Base-by-base conservation (phyloP, 106 monocot genomes). In the Acanthochlamys bracteata region DNA sequence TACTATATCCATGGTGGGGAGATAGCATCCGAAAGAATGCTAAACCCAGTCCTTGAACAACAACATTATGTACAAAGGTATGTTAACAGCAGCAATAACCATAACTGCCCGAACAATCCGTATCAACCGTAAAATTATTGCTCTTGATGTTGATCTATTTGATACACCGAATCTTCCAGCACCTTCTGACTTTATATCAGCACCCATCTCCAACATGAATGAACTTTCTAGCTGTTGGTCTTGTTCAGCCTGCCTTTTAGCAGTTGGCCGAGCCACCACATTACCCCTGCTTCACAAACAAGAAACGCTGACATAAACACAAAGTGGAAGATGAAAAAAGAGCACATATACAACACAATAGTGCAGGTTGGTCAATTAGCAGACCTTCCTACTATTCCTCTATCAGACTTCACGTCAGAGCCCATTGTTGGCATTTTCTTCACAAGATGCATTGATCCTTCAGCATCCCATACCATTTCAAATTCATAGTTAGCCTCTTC, bases 381-480 rank as follows among this genome's bases (percentile, higher is more conserved):
- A 66, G 27, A 98, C 91, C 95, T 87, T 81, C 76, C 79, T 40
- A 66, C 55, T 59, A 63, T 41, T 63, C 71, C 77, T 9, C 46
- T 26, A 73, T 91, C 84, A 10, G 76, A 71, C n/a, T 69, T 69
- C 61, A 68, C 16, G 19, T 0, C 22, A 24, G 73, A 59, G 9
- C n/a, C 64, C 26, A 25, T 61, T 7, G 58, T 11, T 49, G 52
- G 53, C 10, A 76, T 65, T 67, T 83, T 96, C 76, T 80, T 98
- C 10, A 98, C 75, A 43, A 98, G 80, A 82, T 98, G 96, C 91
- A 92, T 88, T 11, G 88, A 77, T 16, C 96, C 96, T 60, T 98
- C 91, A 24, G 96, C 91, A 83, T 98, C 96, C 91, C 91, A 98
- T 7, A 98, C 47, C 96, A 85, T 88, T 57, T 98, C 96, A 63